A percentile compares a stretch with the other conserved stretches of the same genome.
phyloP scores from a whole-genome alignment of 768 basidiomycete genomes.

The Hygrocybe coccinea region DNA sequence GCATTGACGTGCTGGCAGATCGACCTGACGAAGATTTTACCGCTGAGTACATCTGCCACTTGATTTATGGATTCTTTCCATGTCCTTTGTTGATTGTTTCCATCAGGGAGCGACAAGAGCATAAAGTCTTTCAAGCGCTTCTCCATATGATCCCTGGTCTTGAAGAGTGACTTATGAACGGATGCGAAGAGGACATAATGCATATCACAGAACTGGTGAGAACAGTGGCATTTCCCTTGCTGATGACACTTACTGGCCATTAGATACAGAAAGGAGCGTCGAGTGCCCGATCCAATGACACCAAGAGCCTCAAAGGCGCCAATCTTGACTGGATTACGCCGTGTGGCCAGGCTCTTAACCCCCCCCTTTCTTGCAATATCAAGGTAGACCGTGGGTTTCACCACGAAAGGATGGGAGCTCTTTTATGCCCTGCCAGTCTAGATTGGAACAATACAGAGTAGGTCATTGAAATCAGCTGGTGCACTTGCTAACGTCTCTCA shows the following conservation, averaged over 20 bases:
- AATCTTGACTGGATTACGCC: slow-evolving; percentile 19
- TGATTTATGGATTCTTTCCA: background rate
- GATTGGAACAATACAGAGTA: slow-evolving; percentile 7
- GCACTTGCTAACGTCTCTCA: background rate
- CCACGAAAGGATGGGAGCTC: slow-evolving; percentile 3
- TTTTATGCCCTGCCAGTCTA: background rate
- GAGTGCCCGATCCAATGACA: background rate
- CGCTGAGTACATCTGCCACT: slow-evolving; percentile 1
- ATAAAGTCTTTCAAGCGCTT: slow-evolving; percentile 12
- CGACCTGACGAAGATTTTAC: slow-evolving; percentile 2
- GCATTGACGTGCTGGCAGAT: slow-evolving; percentile 7
- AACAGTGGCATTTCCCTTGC: background rate
- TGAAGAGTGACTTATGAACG: slow-evolving; percentile 11
- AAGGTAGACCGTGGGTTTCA: slow-evolving; percentile 13
- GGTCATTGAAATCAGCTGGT: background rate
- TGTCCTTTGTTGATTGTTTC: background rate
- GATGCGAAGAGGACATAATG: slow-evolving; percentile 13
- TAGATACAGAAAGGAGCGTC: slow-evolving; percentile 16
- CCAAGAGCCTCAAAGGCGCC: slow-evolving; percentile 7
- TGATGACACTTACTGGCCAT: background rate
- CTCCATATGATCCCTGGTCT: slow-evolving; percentile 14
- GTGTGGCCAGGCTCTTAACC: slow-evolving; percentile 2
- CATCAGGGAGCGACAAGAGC: slow-evolving; percentile 13
- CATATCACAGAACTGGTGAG: slow-evolving; percentile 15
- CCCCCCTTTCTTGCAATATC: slow-evolving; percentile 11